phyloP scores from a whole-genome alignment of 2,329 filamentous ascomycete species.

The Stachybotrys chlorohalonatus region DNA sequence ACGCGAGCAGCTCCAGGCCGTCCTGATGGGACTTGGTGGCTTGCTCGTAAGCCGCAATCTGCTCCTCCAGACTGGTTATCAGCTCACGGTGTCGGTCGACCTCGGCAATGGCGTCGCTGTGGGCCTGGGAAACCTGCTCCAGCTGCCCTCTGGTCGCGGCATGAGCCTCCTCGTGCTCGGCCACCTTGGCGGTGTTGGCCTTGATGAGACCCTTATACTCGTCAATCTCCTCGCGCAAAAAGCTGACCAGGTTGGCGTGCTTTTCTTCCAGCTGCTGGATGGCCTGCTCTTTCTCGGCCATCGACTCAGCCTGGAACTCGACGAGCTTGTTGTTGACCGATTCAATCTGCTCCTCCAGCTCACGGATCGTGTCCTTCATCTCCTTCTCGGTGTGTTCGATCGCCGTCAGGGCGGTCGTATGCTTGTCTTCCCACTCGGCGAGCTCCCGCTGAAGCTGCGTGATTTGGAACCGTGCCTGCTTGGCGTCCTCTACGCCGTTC shows the following conservation, averaged over 20 bases:
- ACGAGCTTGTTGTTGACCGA: conserved; percentile 43
- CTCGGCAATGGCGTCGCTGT: conserved; percentile 40
- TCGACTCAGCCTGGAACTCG: conserved; percentile 30
- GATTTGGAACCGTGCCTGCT: conserved; percentile 44
- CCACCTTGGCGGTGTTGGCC: conserved; percentile 58
- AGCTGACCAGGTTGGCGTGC: conserved; percentile 50
- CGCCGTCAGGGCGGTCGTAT: conserved; percentile 58
- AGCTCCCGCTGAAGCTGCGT: conserved; percentile 63
- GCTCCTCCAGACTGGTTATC: conserved; percentile 43
- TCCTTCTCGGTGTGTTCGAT: conserved; percentile 65
- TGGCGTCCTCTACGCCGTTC: conserved; percentile 3
- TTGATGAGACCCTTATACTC: conserved; percentile 70
- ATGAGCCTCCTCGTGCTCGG: conserved; percentile 66
- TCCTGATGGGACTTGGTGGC: conserved; percentile 46
- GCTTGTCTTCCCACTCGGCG: conserved; percentile 65
- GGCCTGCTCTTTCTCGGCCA: conserved; percentile 30
- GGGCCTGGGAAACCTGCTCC: conserved; percentile 53
- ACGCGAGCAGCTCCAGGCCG: conserved; percentile 37
- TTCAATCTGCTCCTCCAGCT: conserved; percentile 55
- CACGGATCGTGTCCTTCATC: conserved; percentile 61
- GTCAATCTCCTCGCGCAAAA: conserved; percentile 66
- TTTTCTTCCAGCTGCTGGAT: conserved; percentile 37
- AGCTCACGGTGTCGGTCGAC: conserved; percentile 36
- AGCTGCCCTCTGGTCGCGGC: conserved; percentile 56
- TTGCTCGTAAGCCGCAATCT: conserved; percentile 51